Evolutionary conservation across 2,329 filamentous ascomycete genomes (phyloP).

Genomic region (Blastomyces parvus): DNA sequence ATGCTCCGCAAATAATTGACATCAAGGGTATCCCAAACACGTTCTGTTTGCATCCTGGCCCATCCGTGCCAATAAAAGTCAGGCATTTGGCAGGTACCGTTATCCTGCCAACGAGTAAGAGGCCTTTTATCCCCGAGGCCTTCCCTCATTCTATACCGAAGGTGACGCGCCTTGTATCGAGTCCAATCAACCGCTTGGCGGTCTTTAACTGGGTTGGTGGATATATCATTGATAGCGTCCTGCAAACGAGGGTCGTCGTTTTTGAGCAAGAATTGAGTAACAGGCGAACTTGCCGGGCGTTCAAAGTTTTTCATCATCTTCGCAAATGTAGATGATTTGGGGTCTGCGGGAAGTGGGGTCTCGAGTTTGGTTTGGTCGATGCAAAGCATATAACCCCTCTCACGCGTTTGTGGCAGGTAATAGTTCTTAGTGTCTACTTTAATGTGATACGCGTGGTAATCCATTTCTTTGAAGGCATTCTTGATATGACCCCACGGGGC

Average conservation of each 20-base stretch:
- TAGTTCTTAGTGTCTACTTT: constrained; percentile 60
- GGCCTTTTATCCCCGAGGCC: constrained; percentile 47
- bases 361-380: constrained; percentile 33
- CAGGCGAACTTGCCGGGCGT: constrained; percentile 51
- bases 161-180: constrained; percentile 51
- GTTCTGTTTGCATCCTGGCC: constrained; percentile 44
- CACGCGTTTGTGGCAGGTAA: constrained; percentile 62
- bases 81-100: constrained; percentile 43
- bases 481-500: constrained; percentile 51
- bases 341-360: constrained; percentile 17
- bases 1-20: constrained; percentile 48
- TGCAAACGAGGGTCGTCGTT: constrained; percentile 47
- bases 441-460: constrained; percentile 46
- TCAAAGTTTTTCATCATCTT: constrained; percentile 39
- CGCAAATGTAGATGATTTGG: constrained; percentile 36
- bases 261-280: constrained; percentile 52
- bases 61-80: constrained; percentile 48
- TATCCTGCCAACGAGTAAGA: constrained; percentile 51
- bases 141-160: constrained; percentile 42
- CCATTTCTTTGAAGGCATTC: constrained; percentile 39
- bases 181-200: constrained; percentile 25
- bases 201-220: constrained; percentile 20
- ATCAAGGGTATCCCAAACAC: constrained; percentile 59
- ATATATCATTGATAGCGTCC: constrained; percentile 42
- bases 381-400: constrained; percentile 51